Evolutionary conservation across 2,329 filamentous ascomycete genomes (phyloP).

Genomic region (Fusarium nurragi): DNA sequence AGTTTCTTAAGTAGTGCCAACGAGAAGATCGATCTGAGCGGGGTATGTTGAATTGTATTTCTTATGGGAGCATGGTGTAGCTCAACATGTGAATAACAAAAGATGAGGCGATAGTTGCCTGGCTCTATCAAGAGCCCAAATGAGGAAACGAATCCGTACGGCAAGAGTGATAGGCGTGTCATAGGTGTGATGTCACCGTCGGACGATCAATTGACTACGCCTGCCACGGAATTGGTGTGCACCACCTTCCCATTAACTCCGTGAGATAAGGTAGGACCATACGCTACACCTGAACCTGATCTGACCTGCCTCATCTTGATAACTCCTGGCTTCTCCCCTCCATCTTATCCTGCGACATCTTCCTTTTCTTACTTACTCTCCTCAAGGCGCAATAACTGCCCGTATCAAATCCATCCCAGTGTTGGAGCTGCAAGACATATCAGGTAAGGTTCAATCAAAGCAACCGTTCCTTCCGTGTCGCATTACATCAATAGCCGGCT

Average conservation of each 20-base stretch:
- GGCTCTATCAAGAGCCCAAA: background rate
- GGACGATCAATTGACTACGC: background rate
- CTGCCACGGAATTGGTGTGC: slow-evolving; percentile 9
- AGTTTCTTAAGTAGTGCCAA: slow-evolving; percentile 12
- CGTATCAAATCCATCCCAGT: background rate
- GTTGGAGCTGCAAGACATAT: background rate
- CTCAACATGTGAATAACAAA: background rate
- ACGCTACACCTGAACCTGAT: background rate
- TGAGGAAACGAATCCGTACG: background rate
- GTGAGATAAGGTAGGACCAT: slow-evolving; percentile 2
- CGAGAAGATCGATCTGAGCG: slow-evolving; percentile 3
- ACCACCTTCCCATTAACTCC: slow-evolving; percentile 25
- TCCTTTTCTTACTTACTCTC: background rate
- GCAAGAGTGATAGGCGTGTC: background rate
- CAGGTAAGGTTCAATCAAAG: slow-evolving; percentile 5
- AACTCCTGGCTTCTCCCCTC: background rate
- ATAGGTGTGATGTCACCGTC: slow-evolving; percentile 30
- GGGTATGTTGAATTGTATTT: background rate
- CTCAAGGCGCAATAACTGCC: background rate
- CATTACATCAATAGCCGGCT: background rate
- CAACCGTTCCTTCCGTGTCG: background rate
- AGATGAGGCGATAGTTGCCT: background rate
- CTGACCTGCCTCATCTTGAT: background rate
- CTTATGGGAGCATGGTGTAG: background rate
- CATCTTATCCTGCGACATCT: background rate